A percentile compares a stretch with the other conserved stretches of the same genome.
Evolutionary conservation across 2,329 filamentous ascomycete genomes (phyloP).

Genomic region (Calycina marina): DNA sequence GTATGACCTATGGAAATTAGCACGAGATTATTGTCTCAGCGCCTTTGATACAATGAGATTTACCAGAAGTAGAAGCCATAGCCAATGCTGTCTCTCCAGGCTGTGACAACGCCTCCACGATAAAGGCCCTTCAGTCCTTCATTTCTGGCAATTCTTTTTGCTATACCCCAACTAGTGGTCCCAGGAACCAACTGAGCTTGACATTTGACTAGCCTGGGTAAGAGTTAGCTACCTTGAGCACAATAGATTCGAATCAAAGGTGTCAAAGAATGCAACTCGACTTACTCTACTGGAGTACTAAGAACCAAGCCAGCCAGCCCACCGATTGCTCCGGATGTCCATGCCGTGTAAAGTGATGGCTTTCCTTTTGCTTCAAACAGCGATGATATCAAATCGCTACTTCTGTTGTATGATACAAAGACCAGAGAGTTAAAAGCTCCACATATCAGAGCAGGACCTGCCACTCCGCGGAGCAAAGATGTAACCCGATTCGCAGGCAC

Average conservation of each 20-base stretch:
- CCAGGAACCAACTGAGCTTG: slow-evolving; percentile 16
- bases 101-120: slow-evolving; percentile 67
- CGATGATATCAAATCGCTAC: slow-evolving; percentile 45
- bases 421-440: slow-evolving; percentile 82
- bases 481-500: slow-evolving; percentile 23
- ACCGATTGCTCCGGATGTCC: slow-evolving; percentile 65
- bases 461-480: slow-evolving; percentile 46
- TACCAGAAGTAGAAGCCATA: slow-evolving; percentile 98
- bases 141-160: slow-evolving; percentile 41
- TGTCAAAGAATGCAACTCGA: slow-evolving; percentile 93
- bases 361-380: slow-evolving; percentile 17
- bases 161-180: slow-evolving; percentile 36
- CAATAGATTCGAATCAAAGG: too few species aligned
- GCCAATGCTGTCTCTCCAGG: slow-evolving; percentile 72
- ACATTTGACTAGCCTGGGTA: slow-evolving; percentile 70
- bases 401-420: slow-evolving; percentile 81
- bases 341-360: slow-evolving; percentile 50
- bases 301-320: slow-evolving; percentile 77
- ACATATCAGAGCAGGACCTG: slow-evolving; percentile 78
- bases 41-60: too few species aligned
- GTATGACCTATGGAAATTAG: too few species aligned
- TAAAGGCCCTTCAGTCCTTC: slow-evolving; percentile 61
- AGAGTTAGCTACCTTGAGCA: too few species aligned
- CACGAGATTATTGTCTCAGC: too few species aligned
- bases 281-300: slow-evolving; percentile 75